phyloP scores from a whole-genome alignment of 2,329 filamentous ascomycete species.

The Kalaharituber pfeilii region DNA sequence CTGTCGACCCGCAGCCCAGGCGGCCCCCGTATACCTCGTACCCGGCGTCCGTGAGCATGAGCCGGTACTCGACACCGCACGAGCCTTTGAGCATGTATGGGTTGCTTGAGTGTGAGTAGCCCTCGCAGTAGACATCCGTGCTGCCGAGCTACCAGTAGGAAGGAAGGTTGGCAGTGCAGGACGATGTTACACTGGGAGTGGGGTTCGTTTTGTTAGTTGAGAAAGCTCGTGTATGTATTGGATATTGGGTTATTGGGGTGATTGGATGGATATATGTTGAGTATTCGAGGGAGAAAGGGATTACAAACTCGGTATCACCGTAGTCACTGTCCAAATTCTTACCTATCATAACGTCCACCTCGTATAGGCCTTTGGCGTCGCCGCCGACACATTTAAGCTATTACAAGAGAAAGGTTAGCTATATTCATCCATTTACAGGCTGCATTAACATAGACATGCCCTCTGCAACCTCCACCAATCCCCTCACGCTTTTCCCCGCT shows the following conservation, averaged over 20 bases:
- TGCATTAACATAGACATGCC: not conserved
- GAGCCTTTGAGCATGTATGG: slow-evolving; percentile 77
- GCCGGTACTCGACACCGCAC: slow-evolving; percentile 75
- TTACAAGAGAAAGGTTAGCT: not conserved
- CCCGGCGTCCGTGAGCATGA: slow-evolving; percentile 61
- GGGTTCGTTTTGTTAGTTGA: slow-evolving; percentile 44
- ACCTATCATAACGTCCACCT: slow-evolving; percentile 72
- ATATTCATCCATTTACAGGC: not conserved
- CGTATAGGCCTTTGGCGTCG: slow-evolving; percentile 35
- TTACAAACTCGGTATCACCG: slow-evolving; percentile 46
- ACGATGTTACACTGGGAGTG: slow-evolving; percentile 47
- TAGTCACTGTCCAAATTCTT: slow-evolving; percentile 71
- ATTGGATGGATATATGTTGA: too few species aligned
- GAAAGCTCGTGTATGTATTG: too few species aligned
- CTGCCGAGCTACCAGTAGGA: slow-evolving; percentile 52
- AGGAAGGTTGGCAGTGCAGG: slow-evolving; percentile 50
- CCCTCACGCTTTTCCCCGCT: not conserved
- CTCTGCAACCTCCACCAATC: not conserved
- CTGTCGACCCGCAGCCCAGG: slow-evolving; percentile 26
- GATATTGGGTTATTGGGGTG: too few species aligned
- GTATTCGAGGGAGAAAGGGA: too few species aligned
- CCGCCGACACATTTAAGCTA: slow-evolving; percentile 18
- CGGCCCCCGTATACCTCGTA: slow-evolving; percentile 50
- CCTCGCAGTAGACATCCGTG: slow-evolving; percentile 86
- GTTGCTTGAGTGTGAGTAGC: slow-evolving; percentile 49